Conservation (phyloP, 2,329 filamentous ascomycete species). For the Cladosporium sp. region DNA sequence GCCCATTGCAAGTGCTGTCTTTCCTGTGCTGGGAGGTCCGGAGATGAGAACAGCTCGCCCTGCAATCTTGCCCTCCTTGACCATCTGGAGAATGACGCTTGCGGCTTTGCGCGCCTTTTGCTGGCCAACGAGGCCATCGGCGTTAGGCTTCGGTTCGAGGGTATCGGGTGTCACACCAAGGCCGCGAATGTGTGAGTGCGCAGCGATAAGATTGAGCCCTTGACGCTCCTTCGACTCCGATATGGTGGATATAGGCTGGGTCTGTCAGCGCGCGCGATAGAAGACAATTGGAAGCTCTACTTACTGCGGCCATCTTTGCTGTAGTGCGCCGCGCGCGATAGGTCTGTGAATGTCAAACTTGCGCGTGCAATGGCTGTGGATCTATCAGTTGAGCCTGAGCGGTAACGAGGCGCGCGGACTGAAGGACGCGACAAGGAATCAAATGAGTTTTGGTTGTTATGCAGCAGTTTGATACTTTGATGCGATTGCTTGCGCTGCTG, state of each 20-base stretch:
- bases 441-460: background rate
- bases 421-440: background rate
- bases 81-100: slow-evolving; percentile 96
- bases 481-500: background rate
- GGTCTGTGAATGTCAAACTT: background rate
- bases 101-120: slow-evolving; percentile 95
- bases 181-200: slow-evolving; percentile 95
- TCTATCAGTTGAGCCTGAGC: background rate
- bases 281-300: background rate
- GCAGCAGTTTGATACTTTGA: background rate
- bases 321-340: slow-evolving; percentile 8
- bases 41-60: slow-evolving; percentile 92
- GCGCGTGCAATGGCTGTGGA: background rate
- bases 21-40: slow-evolving; percentile 92
- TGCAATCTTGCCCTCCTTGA: slow-evolving; percentile 97
- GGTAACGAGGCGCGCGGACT: background rate
- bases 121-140: slow-evolving; percentile 93
- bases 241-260: slow-evolving; percentile 69
- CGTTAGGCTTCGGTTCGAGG: slow-evolving; percentile 76
- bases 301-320: slow-evolving; percentile 11
- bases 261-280: background rate
- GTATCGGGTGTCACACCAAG: slow-evolving; percentile 90
- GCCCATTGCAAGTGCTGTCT: slow-evolving; percentile 97
- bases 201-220: slow-evolving; percentile 94
- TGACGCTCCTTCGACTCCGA: slow-evolving; percentile 94